Evolutionary conservation across 257 asterid species (phyloP).

Genomic region (Ocimum tenuiflorum): DNA sequence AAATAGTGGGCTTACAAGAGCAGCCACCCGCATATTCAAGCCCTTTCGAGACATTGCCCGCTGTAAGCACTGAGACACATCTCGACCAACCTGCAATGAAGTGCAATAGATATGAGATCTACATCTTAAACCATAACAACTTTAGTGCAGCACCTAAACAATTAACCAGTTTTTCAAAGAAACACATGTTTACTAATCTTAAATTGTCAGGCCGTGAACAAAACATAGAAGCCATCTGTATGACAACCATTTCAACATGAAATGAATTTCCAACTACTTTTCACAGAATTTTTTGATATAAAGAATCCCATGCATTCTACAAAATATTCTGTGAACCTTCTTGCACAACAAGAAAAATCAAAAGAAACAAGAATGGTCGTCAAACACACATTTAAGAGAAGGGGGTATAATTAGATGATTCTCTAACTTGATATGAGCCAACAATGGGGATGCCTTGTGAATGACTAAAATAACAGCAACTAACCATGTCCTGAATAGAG

Average conservation of each 20-base stretch:
- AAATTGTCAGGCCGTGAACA: neutral
- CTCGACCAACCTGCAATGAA: slow-evolving; percentile 55
- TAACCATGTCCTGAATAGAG: slow-evolving; percentile 59
- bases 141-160: neutral
- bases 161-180: neutral
- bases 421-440: neutral
- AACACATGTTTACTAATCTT: neutral
- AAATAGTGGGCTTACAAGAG: slow-evolving; percentile 45
- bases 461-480: slow-evolving; percentile 15
- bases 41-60: slow-evolving; percentile 56
- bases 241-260: neutral
- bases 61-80: slow-evolving; percentile 65
- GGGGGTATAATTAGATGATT: neutral
- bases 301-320: too few relatives aligned
- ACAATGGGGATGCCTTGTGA: neutral
- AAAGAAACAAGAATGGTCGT: neutral
- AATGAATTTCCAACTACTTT: neutral
- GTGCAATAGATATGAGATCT: slow-evolving; percentile 5
- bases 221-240: neutral
- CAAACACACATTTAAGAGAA: neutral
- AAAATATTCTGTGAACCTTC: neutral
- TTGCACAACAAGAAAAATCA: neutral
- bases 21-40: slow-evolving; percentile 66
- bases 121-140: neutral
- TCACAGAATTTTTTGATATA: neutral